Evolutionary conservation across 768 basidiomycete species (phyloP).

Genomic region (Cyathus striatus): DNA sequence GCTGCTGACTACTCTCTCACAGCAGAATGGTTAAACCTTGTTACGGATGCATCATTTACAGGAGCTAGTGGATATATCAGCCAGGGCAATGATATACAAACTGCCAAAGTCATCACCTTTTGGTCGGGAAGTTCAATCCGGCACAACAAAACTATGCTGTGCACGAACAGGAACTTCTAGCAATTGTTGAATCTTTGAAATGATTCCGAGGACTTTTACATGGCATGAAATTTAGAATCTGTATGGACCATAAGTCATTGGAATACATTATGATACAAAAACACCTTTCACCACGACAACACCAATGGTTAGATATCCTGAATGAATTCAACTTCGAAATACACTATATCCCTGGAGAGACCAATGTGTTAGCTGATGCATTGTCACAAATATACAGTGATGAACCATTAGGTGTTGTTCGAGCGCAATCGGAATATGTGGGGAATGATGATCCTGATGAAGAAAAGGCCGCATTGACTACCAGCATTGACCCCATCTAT

Average conservation of each 20-base stretch:
- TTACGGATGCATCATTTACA: background rate
- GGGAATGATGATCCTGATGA: background rate
- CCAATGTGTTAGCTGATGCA: constrained; percentile 30
- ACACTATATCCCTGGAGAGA: constrained; percentile 25
- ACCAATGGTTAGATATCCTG: constrained; percentile 25
- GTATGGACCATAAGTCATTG: constrained; percentile 29
- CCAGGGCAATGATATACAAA: background rate
- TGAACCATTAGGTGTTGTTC: background rate
- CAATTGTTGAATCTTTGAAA: constrained; percentile 23
- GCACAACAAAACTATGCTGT: constrained; percentile 28
- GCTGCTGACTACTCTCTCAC: background rate
- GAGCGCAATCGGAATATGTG: background rate
- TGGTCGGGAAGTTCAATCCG: constrained; percentile 15
- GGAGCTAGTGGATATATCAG: constrained; percentile 1
- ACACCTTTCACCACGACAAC: constrained; percentile 23
- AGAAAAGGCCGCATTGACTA: background rate
- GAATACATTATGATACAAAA: constrained; percentile 24
- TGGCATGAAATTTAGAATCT: constrained; percentile 14
- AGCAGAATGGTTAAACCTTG: background rate
- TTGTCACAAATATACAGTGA: constrained; percentile 18
- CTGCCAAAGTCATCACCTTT: background rate
- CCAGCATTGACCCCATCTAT: background rate
- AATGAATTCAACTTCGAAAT: constrained; percentile 28
- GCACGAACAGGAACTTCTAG: constrained; percentile 31
- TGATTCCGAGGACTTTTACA: constrained; percentile 15